A percentile compares a stretch with the other conserved stretches of the same genome.
phyloP scores from a whole-genome alignment of 768 basidiomycete species.

The Agrocybe praecox region DNA sequence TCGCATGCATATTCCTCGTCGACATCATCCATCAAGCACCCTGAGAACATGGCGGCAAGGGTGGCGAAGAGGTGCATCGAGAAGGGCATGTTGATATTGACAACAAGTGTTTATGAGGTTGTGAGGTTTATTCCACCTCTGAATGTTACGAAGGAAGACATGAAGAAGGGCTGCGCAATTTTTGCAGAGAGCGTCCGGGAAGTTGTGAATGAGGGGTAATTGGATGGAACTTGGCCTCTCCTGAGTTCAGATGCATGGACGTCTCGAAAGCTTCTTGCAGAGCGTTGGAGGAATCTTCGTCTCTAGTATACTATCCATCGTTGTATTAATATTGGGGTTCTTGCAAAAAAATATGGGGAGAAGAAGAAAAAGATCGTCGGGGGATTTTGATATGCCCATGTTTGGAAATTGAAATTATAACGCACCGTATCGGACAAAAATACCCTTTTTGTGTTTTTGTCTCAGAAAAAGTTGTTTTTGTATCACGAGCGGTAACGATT shows the following conservation, averaged over 20 bases:
- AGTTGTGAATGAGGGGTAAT: conserved; percentile 53
- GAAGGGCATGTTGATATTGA: conserved; percentile 84
- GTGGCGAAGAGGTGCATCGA: conserved; percentile 83
- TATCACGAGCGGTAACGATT: too few species aligned
- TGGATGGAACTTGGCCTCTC: background rate
- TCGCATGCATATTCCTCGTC: conserved; percentile 23
- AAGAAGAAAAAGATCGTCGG: too few species aligned
- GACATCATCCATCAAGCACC: conserved; percentile 20
- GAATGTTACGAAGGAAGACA: conserved; percentile 75
- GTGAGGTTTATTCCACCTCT: conserved; percentile 93
- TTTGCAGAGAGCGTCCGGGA: conserved; percentile 74
- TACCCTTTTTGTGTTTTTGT: too few species aligned
- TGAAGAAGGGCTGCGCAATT: conserved; percentile 66
- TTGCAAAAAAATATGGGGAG: too few species aligned
- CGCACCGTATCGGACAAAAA: too few species aligned
- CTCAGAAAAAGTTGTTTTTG: too few species aligned
- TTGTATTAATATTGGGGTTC: too few species aligned
- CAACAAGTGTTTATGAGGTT: conserved; percentile 87
- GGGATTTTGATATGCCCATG: too few species aligned
- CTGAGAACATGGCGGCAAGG: conserved; percentile 60
- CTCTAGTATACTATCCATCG: too few species aligned
- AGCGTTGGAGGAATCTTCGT: too few species aligned
- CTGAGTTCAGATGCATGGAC: background rate
- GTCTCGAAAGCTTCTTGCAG: too few species aligned
- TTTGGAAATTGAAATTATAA: too few species aligned